Evolutionary conservation across 2,329 filamentous ascomycete genomes (phyloP).

Genomic region (Aspergillus sp.): DNA sequence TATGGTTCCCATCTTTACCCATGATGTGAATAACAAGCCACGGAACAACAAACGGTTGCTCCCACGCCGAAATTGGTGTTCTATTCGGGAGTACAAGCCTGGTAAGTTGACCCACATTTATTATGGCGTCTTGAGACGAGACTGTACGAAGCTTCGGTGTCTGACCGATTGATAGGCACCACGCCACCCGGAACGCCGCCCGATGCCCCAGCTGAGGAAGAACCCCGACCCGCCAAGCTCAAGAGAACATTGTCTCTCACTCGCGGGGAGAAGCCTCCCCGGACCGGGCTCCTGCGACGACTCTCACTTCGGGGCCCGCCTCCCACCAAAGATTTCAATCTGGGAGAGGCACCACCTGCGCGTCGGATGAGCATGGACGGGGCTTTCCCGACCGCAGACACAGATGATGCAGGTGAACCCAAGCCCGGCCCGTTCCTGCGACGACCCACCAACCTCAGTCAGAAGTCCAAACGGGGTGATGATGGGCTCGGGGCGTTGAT

Average conservation of each 20-base stretch:
- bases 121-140: too few relatives aligned
- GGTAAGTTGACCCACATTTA: slow-evolving; percentile 48
- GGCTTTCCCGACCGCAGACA: slow-evolving; percentile 31
- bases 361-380: slow-evolving; percentile 42
- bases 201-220: slow-evolving; percentile 40
- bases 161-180: slow-evolving; percentile 59
- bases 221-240: slow-evolving; percentile 43
- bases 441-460: slow-evolving; percentile 68
- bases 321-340: slow-evolving; percentile 44
- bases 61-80: slow-evolving; percentile 93
- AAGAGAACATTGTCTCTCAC: slow-evolving; percentile 65
- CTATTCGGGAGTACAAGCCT: slow-evolving; percentile 80
- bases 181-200: slow-evolving; percentile 71
- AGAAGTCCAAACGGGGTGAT: slow-evolving; percentile 59
- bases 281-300: slow-evolving; percentile 47
- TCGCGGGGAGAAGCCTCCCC: slow-evolving; percentile 53
- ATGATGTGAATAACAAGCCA: slow-evolving; percentile 84
- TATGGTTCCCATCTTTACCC: slow-evolving; percentile 90
- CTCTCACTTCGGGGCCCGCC: slow-evolving; percentile 49
- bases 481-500: slow-evolving; percentile 60
- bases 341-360: slow-evolving; percentile 22
- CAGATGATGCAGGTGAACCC: slow-evolving; percentile 32
- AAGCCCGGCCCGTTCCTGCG: slow-evolving; percentile 61
- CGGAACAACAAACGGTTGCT: slow-evolving; percentile 90
- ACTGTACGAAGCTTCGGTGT: slow-evolving; percentile 33